A percentile compares a stretch with the other conserved stretches of the same genome.
These are phyloP conservation scores for Mortierella claussenii DNA, from an alignment of 192 early-diverging fungal genomes.

Conservation along the genomic window DNA sequence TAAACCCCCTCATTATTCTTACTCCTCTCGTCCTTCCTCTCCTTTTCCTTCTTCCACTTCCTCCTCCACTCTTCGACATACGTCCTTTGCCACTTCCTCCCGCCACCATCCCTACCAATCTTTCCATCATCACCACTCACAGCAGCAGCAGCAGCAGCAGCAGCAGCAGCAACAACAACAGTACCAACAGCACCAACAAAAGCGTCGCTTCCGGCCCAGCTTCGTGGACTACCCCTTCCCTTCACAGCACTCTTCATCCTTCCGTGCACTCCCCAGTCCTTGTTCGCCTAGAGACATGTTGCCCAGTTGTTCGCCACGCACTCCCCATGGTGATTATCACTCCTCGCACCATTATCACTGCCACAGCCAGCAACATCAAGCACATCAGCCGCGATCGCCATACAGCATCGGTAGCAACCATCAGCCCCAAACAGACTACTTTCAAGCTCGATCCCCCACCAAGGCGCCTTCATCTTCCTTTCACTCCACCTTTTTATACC, in stretches of 20 bases:
- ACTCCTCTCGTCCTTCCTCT: slow-evolving; percentile 1
- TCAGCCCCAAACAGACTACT: slow-evolving; percentile 14
- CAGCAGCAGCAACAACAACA: too few relatives aligned
- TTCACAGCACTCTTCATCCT: slow-evolving; percentile 8
- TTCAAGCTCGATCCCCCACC: slow-evolving; percentile 16
- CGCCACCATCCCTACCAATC: slow-evolving; percentile 33
- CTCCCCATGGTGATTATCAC: slow-evolving; percentile 18
- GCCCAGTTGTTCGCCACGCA: neutral
- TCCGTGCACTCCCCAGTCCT: slow-evolving; percentile 9
- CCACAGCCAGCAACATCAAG: neutral
- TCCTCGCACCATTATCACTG: slow-evolving; percentile 2
- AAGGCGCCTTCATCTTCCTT: slow-evolving; percentile 4
- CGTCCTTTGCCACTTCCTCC: slow-evolving; percentile 1
- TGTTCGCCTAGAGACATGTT: slow-evolving; percentile 16
- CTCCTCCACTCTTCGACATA: neutral
- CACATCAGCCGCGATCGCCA: neutral
- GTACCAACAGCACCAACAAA: slow-evolving; percentile 21
- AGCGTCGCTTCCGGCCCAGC: slow-evolving; percentile 1
- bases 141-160: too few relatives aligned
- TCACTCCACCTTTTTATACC: slow-evolving; percentile 10
- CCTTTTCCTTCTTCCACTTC: slow-evolving; percentile 12
- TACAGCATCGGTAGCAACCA: slow-evolving; percentile 11
- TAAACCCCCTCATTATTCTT: slow-evolving; percentile 2
- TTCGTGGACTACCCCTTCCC: slow-evolving; percentile 6
- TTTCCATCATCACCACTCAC: neutral